Evolutionary conservation across 2,329 filamentous ascomycete species (phyloP), one percentile per base, ranked within the genome.

Genomic region (Colletotrichum shisoi): DNA sequence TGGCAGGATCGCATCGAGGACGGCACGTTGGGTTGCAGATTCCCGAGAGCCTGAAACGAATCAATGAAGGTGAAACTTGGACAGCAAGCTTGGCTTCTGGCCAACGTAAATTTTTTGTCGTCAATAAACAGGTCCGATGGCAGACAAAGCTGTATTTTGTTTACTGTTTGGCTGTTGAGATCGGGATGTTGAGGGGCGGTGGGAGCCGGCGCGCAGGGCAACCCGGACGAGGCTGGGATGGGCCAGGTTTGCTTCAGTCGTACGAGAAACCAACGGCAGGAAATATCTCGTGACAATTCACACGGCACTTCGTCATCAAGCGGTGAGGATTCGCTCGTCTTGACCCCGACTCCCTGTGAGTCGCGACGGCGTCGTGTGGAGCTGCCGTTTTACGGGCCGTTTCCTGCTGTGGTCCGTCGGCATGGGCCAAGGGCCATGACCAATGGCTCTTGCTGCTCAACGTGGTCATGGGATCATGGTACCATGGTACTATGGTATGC

Each of bases 351-450:
- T n/a, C 45, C 57, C 34, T 49, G 57, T 42, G 27, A 37, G 49
- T 34, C 37, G 34, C 17, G 57, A 59, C 45, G 45, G 57, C 34
- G 44, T 39, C 48, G 49, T 44, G 49, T 67, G 61, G 64, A 64
- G 61, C 56, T 64, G 49, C 53, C 53, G 64, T 67, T 65, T 67
- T 67, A 64, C 64, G 64, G 64, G 40, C 64, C 54, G 61, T 67
- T 54, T 67, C 49, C 58, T 59, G 61, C 42, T 59, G 37, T 54
- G 61, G 46, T 64, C 62, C 61, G 37, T 64, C 40, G 52, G 34
- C 44, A 39, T 62, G 51, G 54, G 15, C 12, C 45, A 27, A 49
- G 49, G 46, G 17, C 48, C 54, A 52, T 57, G 46, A 40, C 31
- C 44, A 8, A 34, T 7, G 31, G 31, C 8, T 17, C 31, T 37